Conservation (phyloP, 306 rosid genomes). For the Ormosia emarginata region DNA sequence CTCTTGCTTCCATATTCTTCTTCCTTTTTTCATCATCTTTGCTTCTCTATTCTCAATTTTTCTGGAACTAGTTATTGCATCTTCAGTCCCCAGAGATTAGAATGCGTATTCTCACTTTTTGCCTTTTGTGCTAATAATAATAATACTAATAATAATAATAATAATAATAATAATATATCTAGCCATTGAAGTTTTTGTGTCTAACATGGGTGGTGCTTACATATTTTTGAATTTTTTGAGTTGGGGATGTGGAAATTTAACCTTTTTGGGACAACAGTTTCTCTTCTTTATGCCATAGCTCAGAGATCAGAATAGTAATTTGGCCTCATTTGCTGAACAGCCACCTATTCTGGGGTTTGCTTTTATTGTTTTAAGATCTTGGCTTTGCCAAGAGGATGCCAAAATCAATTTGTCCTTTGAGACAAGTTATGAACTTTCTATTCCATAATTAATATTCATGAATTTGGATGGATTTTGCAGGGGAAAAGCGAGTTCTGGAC, state of each 20-base stretch:
- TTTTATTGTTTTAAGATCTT: conserved; percentile 26
- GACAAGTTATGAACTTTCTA: conserved; percentile 5
- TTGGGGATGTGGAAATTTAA: not conserved
- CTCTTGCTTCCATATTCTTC: conserved; percentile 12
- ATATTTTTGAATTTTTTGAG: not conserved
- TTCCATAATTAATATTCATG: conserved; percentile 2
- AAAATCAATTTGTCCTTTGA: conserved; percentile 9
- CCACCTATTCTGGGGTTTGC: conserved; percentile 4
- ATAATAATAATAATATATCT: not conserved
- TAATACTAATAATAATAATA: no score
- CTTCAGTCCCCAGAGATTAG: not conserved
- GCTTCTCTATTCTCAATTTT: not conserved
- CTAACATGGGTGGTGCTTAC: conserved; percentile 12
- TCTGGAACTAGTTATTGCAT: not conserved
- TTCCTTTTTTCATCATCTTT: not conserved
- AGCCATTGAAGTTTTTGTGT: conserved; percentile 6
- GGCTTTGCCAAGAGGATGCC: conserved; percentile 16
- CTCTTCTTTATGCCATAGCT: conserved; percentile 10
- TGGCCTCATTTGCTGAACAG: conserved; percentile 25
- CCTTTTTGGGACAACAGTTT: not conserved
- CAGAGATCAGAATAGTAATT: conserved; percentile 21
- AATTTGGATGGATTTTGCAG: conserved; percentile 50
- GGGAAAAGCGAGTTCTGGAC: conserved; percentile 83
- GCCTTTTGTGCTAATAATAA: not conserved
- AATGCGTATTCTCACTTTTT: not conserved